Evolutionary conservation across 2,329 filamentous ascomycete species (phyloP), one percentile per base, ranked within the genome.

Genomic region (Sporothrix mexicana): DNA sequence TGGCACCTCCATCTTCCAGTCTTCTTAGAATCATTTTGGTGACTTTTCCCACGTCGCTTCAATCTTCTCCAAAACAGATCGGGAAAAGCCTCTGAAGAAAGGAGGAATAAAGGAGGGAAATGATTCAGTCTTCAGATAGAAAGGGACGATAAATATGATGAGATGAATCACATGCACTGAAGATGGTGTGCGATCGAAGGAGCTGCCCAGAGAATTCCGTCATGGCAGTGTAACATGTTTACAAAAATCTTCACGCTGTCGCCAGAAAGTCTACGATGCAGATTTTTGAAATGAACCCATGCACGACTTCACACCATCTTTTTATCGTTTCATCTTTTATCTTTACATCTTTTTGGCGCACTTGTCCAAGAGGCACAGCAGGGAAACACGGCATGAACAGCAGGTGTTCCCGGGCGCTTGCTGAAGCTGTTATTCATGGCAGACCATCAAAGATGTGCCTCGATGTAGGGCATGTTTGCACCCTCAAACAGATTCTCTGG

Each of bases 341-440:
- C 30, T 36, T 30, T 36, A 7, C 30, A 7, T 7, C 30, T 36
- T 7, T 36, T 36, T 36, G 30, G 30, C 30, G 36, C 30, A 9
- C 59, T 62, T 64, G 51, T 10, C 51, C 4, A 2, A 25, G 20
- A 62, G 59, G 12, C 36, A 41, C 59, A 12, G 59, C n/a, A 45
- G 59, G 36, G 59, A 45, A 41, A 64, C 59, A 64, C 36, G 59
- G 59, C 59, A 64, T 64, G n/a, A 45, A 64, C 36, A 13, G 51
- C 20, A 64, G 2, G 36, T 17, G 2, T 43, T 20, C 10, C 36
- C 36, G 59, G 59, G 59, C 59, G 59, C 59, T 64, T 64, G 59
- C 36, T 64, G 36, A 64, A 23, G 36, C 41, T 23, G n/a, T 17
- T 25, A 12, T 25, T 55, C 20, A 55, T 20, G 51, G 23, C 20